A percentile compares a stretch with the other conserved stretches of the same genome.
These are phyloP conservation scores for Magnaporthales sp. DNA, from an alignment of 2,329 filamentous ascomycete genomes.

Conservation along the genomic window DNA sequence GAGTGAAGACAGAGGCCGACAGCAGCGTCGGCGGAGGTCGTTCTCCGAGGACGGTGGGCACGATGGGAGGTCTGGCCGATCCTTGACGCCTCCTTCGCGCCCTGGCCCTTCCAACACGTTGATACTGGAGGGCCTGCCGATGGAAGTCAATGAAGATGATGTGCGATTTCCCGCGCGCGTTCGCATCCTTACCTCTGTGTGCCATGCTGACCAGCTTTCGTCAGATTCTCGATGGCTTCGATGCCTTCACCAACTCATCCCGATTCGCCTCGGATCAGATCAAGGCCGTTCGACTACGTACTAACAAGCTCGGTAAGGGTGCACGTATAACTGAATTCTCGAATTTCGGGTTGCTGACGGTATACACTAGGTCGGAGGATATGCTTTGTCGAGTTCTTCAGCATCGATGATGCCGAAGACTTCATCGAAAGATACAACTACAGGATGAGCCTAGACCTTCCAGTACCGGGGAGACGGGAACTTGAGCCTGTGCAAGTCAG, in stretches of 20 bases:
- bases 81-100: conserved; percentile 8
- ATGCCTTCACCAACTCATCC: conserved; percentile 9
- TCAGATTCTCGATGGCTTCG: conserved; percentile 12
- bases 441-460: conserved; percentile 22
- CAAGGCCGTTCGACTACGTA: conserved; percentile 11
- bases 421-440: conserved; percentile 29
- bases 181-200: not conserved
- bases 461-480: conserved; percentile 18
- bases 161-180: conserved; percentile 26
- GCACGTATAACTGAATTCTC: not conserved
- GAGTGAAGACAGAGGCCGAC: not conserved
- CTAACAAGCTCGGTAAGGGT: conserved; percentile 10
- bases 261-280: conserved; percentile 12
- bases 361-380: conserved; percentile 19
- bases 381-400: conserved; percentile 31
- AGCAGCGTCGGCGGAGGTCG: not conserved
- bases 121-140: conserved; percentile 45
- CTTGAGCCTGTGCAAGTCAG: conserved; percentile 20
- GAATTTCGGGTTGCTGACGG: not conserved
- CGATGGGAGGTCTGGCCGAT: conserved; percentile 5
- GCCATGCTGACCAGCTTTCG: not conserved
- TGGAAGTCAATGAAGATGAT: conserved; percentile 39
- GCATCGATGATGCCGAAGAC: conserved; percentile 26
- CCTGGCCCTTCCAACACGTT: conserved; percentile 22
- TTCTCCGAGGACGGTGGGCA: not conserved